Evolutionary conservation across 2,329 filamentous ascomycete species (phyloP), one percentile per base, ranked within the genome.

Genomic region (Cladosporium sp.): DNA sequence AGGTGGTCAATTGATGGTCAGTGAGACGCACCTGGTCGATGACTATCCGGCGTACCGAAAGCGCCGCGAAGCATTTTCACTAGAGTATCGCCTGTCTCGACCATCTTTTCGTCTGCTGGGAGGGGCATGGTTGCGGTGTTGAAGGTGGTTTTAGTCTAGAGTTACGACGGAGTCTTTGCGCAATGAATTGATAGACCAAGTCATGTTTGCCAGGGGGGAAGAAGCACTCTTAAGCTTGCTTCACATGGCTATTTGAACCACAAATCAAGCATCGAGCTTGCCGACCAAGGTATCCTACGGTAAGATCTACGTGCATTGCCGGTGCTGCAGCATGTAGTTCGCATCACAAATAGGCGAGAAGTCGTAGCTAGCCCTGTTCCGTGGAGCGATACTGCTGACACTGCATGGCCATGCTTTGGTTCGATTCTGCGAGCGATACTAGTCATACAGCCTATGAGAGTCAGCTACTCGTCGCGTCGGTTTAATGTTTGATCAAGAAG

Each of bases 21-120:
- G 13, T 7, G 7, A 19, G 36, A 37, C 56, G 7, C n/a, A 64
- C 66, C 65, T 58, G 66, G 64, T 20, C 65, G 59, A 52, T 62
- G 62, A 24, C 59, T 61, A 37, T 61, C 34, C 9, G 63, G 67
- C 10, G 63, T 65, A 13, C 60, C 60, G 48, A 68, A 68, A 7
- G 65, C 61, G 39, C 59, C 63, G 17, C 62, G 58, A 36, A 69
- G 54, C 4, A 49, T 58, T 24, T 63, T 61, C 25, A 68, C 65
- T 1, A 68, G 58, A 22, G 52, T 56, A 5, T 59, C 58, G 22
- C 63, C 60, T 1, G 63, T 66, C 42, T 64, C 61, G 19, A 62
- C 53, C 6, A 59, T 56, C 15, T 57, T 13, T 34, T 60, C 17
- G 49, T 65, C 57, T 17, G 57, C 52, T 22, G 66, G 57, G 19